Evolutionary conservation across 2,329 filamentous ascomycete genomes (phyloP).

Genomic region (Sordariomycetes sp.): DNA sequence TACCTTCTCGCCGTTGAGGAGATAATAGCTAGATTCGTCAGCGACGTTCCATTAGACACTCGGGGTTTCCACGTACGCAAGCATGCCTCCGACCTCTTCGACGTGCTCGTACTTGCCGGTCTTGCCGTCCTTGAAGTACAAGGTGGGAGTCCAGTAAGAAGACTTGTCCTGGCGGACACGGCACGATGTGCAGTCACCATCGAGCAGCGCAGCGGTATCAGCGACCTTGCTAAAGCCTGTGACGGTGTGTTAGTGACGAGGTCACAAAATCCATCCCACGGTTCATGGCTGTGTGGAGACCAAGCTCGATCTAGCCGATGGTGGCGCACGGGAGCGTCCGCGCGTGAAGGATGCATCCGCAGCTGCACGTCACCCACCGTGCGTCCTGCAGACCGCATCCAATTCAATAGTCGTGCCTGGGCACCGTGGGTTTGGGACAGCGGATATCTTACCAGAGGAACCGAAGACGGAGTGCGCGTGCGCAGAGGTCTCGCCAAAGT

Average conservation of each 20-base stretch:
- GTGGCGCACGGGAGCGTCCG: too few species aligned
- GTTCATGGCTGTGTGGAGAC: too few species aligned
- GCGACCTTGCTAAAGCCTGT: slow-evolving; percentile 57
- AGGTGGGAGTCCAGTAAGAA: slow-evolving; percentile 73
- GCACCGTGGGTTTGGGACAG: too few species aligned
- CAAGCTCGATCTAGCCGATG: too few species aligned
- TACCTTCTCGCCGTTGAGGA: slow-evolving; percentile 58
- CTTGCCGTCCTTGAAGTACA: slow-evolving; percentile 64
- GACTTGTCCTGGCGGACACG: slow-evolving; percentile 73
- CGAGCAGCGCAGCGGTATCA: slow-evolving; percentile 45
- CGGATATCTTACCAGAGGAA: slow-evolving; percentile 55
- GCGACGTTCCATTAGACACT: background rate
- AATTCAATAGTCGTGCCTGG: too few species aligned
- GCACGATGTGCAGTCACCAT: slow-evolving; percentile 70
- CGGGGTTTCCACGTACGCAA: slow-evolving; percentile 53
- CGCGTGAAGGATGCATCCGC: too few species aligned
- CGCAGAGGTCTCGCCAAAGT: slow-evolving; percentile 44
- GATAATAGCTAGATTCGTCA: slow-evolving; percentile 74
- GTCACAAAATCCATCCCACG: too few species aligned
- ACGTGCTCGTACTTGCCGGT: slow-evolving; percentile 63
- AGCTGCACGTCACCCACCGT: too few species aligned
- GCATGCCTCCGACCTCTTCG: slow-evolving; percentile 69
- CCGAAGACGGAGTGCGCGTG: slow-evolving; percentile 74
- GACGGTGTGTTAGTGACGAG: too few species aligned
- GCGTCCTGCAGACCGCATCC: too few species aligned